Percentiles rank a stretch among this genome's conserved stretches.
phyloP scores from a whole-genome alignment of 805 yeast genomes.

The Candida odintsovae region DNA sequence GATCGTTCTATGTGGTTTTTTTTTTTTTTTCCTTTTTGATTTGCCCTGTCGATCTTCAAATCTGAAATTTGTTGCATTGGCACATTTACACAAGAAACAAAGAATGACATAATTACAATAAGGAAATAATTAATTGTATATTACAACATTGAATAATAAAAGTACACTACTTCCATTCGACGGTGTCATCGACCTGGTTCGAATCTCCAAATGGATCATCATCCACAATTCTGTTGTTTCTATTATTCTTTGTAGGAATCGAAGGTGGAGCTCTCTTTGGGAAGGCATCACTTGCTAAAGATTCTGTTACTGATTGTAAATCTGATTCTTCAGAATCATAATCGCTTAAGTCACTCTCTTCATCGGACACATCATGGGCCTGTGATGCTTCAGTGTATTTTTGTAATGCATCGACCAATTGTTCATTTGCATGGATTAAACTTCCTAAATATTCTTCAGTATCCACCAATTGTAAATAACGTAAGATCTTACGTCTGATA shows the following conservation, averaged over 20 bases:
- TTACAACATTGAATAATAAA: not conserved
- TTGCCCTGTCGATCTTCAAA: too few relatives aligned
- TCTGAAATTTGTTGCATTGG: not conserved
- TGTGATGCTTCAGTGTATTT: slow-evolving; percentile 55
- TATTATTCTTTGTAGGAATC: slow-evolving; percentile 6
- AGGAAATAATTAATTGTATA: slow-evolving; percentile 8
- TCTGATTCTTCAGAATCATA: slow-evolving; percentile 32
- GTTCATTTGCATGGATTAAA: slow-evolving; percentile 84
- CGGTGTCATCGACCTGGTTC: slow-evolving; percentile 27
- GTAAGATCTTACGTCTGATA: slow-evolving; percentile 69
- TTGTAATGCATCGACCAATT: slow-evolving; percentile 68
- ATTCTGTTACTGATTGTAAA: slow-evolving; percentile 19
- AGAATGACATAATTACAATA: too few relatives aligned
- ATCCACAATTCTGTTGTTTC: slow-evolving; percentile 16
- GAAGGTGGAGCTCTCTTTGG: slow-evolving; percentile 17
- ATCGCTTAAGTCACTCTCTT: slow-evolving; percentile 31
- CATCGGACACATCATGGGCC: slow-evolving; percentile 34
- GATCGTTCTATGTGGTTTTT: not conserved
- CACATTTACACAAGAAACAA: too few relatives aligned
- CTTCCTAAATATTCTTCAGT: slow-evolving; percentile 87
- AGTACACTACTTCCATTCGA: slow-evolving; percentile 16
- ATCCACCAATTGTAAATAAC: slow-evolving; percentile 79
- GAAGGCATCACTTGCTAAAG: slow-evolving; percentile 21
- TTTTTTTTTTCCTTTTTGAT: not conserved
- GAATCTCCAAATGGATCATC: slow-evolving; percentile 52